These are phyloP conservation scores for Monilinia polystroma DNA, from an alignment of 2,329 filamentous ascomycete species.

Conservation along the genomic window DNA sequence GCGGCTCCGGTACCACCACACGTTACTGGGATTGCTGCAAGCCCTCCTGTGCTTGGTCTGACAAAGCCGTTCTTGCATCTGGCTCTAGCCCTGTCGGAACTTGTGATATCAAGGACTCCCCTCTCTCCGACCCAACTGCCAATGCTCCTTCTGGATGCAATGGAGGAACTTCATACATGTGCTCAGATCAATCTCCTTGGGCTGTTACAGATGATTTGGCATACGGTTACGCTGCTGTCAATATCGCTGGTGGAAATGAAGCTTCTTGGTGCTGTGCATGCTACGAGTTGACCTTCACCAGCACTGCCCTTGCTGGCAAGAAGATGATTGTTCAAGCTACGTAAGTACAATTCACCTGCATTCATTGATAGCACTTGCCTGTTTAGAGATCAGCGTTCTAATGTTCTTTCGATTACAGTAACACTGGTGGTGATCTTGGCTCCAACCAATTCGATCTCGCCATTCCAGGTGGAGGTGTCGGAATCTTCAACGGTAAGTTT, in stretches of 20 bases:
- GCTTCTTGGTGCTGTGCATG: constrained; percentile 64
- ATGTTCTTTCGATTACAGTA: constrained; percentile 35
- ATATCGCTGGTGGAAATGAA: constrained; percentile 55
- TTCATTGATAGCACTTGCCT: neutral
- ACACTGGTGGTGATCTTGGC: constrained; percentile 58
- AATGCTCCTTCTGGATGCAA: constrained; percentile 51
- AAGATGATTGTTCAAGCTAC: constrained; percentile 58
- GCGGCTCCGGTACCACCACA: constrained; percentile 39
- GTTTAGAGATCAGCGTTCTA: neutral
- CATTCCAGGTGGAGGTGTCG: constrained; percentile 56
- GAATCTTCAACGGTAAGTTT: constrained; percentile 49
- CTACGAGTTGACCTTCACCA: constrained; percentile 53
- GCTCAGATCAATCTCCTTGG: constrained; percentile 62
- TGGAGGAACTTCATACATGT: constrained; percentile 49
- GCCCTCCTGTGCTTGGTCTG: constrained; percentile 61
- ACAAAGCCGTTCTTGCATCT: constrained; percentile 52
- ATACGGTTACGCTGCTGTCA: constrained; percentile 62
- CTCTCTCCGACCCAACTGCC: constrained; percentile 50
- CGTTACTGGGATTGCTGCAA: constrained; percentile 70
- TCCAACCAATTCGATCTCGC: constrained; percentile 58
- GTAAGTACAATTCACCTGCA: neutral
- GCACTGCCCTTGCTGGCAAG: constrained; percentile 55
- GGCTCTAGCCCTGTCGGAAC: constrained; percentile 34
- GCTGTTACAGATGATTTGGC: constrained; percentile 54
- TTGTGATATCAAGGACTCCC: constrained; percentile 50